These are phyloP conservation scores for Pinus albicaulis DNA, from an alignment of 75 land plant species.

Conservation along the genomic window DNA sequence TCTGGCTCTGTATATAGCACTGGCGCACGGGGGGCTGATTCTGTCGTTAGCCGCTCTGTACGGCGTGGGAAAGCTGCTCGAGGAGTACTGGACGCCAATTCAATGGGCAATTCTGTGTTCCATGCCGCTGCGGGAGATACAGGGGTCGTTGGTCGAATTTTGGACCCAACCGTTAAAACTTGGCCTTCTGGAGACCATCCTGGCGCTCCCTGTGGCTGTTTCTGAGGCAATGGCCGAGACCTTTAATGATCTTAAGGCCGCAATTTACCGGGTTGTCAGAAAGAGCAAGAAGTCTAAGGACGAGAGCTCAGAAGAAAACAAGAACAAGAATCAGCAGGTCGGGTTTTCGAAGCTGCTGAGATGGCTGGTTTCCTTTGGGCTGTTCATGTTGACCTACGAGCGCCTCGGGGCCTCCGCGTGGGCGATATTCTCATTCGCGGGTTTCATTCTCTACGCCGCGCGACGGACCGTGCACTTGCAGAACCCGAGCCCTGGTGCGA, in stretches of 20 bases:
- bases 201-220: constrained; percentile 72
- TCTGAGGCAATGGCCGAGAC: constrained; percentile 42
- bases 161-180: constrained; percentile 62
- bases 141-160: constrained; percentile 51
- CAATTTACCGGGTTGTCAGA: background rate
- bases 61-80: constrained; percentile 56
- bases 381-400: constrained; percentile 62
- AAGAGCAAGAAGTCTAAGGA: constrained; percentile 6
- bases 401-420: constrained; percentile 34
- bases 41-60: constrained; percentile 53
- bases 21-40: constrained; percentile 86
- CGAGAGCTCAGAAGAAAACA: background rate
- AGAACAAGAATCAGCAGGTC: constrained; percentile 1
- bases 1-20: constrained; percentile 86
- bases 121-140: constrained; percentile 75
- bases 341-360: constrained; percentile 59
- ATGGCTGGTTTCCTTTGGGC: constrained; percentile 73
- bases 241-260: constrained; percentile 33
- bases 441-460: constrained; percentile 8
- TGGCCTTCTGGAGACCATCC: constrained; percentile 60
- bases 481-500: no score
- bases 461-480: background rate
- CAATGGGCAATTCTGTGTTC: constrained; percentile 90
- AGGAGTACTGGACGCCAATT: constrained; percentile 69
- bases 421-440: constrained; percentile 25